These are phyloP conservation scores for Penicillium flavigenum DNA, from an alignment of 495 filamentous ascomycete species.

Conservation along the genomic window DNA sequence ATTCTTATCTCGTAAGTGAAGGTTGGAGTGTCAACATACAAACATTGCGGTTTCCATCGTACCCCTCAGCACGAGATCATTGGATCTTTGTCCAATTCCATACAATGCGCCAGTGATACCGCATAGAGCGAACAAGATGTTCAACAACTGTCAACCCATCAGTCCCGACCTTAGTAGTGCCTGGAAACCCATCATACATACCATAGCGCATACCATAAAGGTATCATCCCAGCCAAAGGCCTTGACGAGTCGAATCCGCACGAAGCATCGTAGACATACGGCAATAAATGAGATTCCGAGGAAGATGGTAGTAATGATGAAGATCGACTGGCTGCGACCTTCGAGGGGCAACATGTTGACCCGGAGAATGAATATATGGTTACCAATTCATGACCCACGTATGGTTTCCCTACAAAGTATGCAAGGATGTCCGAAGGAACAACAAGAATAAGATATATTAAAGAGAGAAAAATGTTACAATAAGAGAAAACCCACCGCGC, in stretches of 20 bases:
- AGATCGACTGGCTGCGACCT: slow-evolving; percentile 40
- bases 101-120: slow-evolving; percentile 40
- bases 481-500: slow-evolving; percentile 5
- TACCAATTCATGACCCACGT: slow-evolving; percentile 18
- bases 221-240: slow-evolving; percentile 49
- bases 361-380: slow-evolving; percentile 7
- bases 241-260: slow-evolving; percentile 39
- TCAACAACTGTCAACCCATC: slow-evolving; percentile 17
- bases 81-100: slow-evolving; percentile 35
- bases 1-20: slow-evolving; percentile 1
- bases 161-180: neutral
- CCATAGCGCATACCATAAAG: slow-evolving; percentile 45
- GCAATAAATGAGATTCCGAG: slow-evolving; percentile 39
- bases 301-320: slow-evolving; percentile 42
- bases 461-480: slow-evolving; percentile 8
- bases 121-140: slow-evolving; percentile 41
- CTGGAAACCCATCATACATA: slow-evolving; percentile 15
- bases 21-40: slow-evolving; percentile 29
- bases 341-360: slow-evolving; percentile 37
- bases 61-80: slow-evolving; percentile 14
- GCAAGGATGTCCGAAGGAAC: slow-evolving; percentile 6
- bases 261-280: slow-evolving; percentile 44
- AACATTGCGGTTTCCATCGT: slow-evolving; percentile 41
- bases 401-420: slow-evolving; percentile 1
- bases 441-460: neutral